These are phyloP conservation scores for Globisporangium polare DNA, from an alignment of 352 stramenopile genomes.

Conservation along the genomic window DNA sequence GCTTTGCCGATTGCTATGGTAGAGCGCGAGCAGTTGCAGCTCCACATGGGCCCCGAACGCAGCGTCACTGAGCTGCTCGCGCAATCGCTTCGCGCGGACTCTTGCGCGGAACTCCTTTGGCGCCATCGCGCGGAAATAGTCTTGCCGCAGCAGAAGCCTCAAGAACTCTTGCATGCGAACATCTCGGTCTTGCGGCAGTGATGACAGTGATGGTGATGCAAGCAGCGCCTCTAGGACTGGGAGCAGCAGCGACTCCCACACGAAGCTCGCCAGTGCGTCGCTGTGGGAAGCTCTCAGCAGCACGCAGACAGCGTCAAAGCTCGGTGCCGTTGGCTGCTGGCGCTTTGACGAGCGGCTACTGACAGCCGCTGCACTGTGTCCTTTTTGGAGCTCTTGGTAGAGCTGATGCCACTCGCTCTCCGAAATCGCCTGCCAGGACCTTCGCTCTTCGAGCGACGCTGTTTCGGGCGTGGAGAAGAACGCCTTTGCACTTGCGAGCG, in stretches of 20 bases:
- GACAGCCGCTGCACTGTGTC: background rate
- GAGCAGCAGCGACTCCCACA: slow-evolving; percentile 50
- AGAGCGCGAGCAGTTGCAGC: slow-evolving; percentile 38
- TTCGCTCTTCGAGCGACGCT: slow-evolving; percentile 19
- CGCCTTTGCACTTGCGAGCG: slow-evolving; percentile 19
- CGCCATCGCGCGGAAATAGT: slow-evolving; percentile 26
- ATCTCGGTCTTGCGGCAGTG: background rate
- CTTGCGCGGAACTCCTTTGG: slow-evolving; percentile 57
- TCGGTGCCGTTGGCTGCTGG: slow-evolving; percentile 8
- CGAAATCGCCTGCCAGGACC: slow-evolving; percentile 28
- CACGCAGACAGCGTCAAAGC: slow-evolving; percentile 23
- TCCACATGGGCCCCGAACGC: slow-evolving; percentile 34
- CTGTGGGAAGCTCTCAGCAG: slow-evolving; percentile 39
- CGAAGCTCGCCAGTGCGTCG: slow-evolving; percentile 36
- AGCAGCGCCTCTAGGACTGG: slow-evolving; percentile 18
- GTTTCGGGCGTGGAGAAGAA: slow-evolving; percentile 27
- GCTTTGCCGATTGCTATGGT: slow-evolving; percentile 23
- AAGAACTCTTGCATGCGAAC: slow-evolving; percentile 19
- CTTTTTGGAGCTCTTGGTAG: slow-evolving; percentile 16
- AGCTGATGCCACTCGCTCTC: slow-evolving; percentile 44
- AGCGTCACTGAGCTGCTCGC: slow-evolving; percentile 23
- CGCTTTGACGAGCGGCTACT: background rate
- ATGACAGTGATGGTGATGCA: background rate
- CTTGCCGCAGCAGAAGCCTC: slow-evolving; percentile 23
- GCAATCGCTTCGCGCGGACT: slow-evolving; percentile 46